A percentile compares a stretch with the other conserved stretches of the same genome.
Evolutionary conservation across 1,139 yeast genomes (phyloP).

Genomic region (Hansenula lynferdii): DNA sequence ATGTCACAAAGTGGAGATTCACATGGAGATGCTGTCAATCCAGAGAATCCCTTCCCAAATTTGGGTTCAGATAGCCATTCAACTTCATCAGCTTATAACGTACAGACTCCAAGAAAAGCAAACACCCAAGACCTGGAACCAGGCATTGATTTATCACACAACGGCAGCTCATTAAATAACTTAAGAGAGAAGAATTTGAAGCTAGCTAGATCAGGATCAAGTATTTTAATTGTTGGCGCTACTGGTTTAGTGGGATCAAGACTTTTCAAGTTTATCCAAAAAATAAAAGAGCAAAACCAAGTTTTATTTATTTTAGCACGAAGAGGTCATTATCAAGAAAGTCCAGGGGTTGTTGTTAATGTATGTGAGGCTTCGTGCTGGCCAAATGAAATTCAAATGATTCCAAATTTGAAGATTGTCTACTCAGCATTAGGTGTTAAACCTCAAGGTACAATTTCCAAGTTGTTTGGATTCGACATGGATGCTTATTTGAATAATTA

Average conservation of each 20-base stretch:
- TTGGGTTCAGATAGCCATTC: too few species aligned
- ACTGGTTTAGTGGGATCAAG: conserved; percentile 15
- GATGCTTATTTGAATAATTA: too few species aligned
- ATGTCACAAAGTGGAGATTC: too few species aligned
- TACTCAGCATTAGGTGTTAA: conserved; percentile 11
- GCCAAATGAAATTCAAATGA: conserved; percentile 6
- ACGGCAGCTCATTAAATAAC: too few species aligned
- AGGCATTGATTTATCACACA: too few species aligned
- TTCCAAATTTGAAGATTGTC: conserved; percentile 12
- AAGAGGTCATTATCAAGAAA: conserved; percentile 4
- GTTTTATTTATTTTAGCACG: conserved; percentile 10
- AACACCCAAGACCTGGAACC: too few species aligned
- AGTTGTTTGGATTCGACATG: too few species aligned
- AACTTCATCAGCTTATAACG: too few species aligned
- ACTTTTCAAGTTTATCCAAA: conserved; percentile 8
- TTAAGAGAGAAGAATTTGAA: background rate
- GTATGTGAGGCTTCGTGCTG: conserved; percentile 8
- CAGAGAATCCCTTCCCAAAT: too few species aligned
- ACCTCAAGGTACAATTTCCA: conserved; percentile 5
- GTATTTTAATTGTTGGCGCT: conserved; percentile 14
- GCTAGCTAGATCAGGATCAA: background rate
- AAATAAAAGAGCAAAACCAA: conserved; percentile 3
- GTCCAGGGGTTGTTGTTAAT: conserved; percentile 8
- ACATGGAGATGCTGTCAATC: too few species aligned
- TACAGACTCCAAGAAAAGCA: too few species aligned